Evolutionary conservation across 1,284 basidiomycete species (phyloP), one percentile per base, ranked within the genome.

Genomic region (Malassezia arunalokei): DNA sequence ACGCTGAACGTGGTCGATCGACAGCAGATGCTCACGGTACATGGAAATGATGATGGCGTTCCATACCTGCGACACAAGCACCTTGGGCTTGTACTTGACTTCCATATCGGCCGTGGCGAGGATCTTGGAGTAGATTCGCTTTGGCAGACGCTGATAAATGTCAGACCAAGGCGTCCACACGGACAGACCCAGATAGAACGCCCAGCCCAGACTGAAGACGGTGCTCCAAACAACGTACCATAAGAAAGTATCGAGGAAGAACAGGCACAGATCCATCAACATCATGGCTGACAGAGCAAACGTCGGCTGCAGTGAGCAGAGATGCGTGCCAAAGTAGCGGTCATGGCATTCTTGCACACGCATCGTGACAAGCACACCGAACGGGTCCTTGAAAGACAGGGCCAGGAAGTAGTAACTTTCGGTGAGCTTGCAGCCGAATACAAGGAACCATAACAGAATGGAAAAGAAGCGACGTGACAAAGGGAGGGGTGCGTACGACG

Each of bases 161-260:
- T 73, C 70, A 41, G 61, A 64, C 70, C 70, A 73, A 27, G 70
- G 70, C 43, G 70, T 73, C 70, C 70, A 73, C 54, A 73, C 71
- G 24, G 70, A 73, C n/a, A 73, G 63, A 41, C 70, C 70, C 59
- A 70, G 66, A 42, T 60, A 61, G 59, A 73, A 73, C 14, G 68
- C 63, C 70, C 70, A 73, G 32, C 68, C 70, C 46, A 73, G 65
- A 48, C 60, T 64, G 61, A 73, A 73, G 57, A 73, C 70, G 39
- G 70, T 71, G 64, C 68, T 71, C 70, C 70, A 73, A 32, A 73
- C 71, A 56, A 73, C 70, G 59, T 73, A 71, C 70, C 70, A 73
- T 52, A 73, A 48, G 63, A 69, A 73, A 3, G 70, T 73, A 60
- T 73, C 70, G 33, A 73, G 58, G 65, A 73, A 73, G 67, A 73